Percentiles rank a stretch among this genome's conserved stretches.
Conservation (phyloP, 179 eudicot species). For the Beta lomatogona region DNA sequence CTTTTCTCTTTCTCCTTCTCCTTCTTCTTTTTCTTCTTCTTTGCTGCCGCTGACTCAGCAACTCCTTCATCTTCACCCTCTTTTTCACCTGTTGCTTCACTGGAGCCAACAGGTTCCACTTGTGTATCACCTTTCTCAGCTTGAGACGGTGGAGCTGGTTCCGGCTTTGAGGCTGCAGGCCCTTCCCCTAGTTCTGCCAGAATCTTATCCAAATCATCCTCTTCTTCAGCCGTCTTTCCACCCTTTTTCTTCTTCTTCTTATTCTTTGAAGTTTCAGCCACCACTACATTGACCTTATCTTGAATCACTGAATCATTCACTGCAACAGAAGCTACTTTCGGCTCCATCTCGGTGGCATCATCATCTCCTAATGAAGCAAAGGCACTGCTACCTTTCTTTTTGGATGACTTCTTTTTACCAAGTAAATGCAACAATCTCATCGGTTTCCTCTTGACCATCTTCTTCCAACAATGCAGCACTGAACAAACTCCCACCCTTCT, state of each 20-base stretch:
- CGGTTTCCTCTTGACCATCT: slow-evolving; percentile 42
- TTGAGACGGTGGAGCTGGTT: slow-evolving; percentile 29
- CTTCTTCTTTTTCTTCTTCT: slow-evolving; percentile 81
- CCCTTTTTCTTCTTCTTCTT: slow-evolving; percentile 90
- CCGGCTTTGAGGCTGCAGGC: slow-evolving; percentile 48
- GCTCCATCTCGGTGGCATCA: slow-evolving; percentile 29
- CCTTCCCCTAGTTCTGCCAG: slow-evolving; percentile 85
- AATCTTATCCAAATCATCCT: slow-evolving; percentile 81
- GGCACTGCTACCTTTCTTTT: slow-evolving; percentile 58
- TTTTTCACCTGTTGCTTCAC: slow-evolving; percentile 47
- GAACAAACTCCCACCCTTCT: too few relatives aligned
- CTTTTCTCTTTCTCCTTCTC: slow-evolving; percentile 66
- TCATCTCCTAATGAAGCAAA: slow-evolving; percentile 34
- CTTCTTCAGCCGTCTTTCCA: slow-evolving; percentile 80
- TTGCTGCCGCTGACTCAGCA: slow-evolving; percentile 77
- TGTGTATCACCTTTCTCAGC: slow-evolving; percentile 16
- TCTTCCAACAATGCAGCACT: slow-evolving; percentile 54
- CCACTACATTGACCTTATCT: slow-evolving; percentile 37
- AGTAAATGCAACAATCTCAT: slow-evolving; percentile 48
- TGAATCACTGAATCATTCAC: slow-evolving; percentile 33
- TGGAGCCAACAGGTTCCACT: slow-evolving; percentile 41
- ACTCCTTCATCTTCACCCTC: slow-evolving; percentile 40
- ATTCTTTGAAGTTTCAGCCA: slow-evolving; percentile 63
- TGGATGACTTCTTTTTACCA: slow-evolving; percentile 91
- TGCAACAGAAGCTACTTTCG: slow-evolving; percentile 31